These are phyloP conservation scores for Paramecium biaurelia DNA, from an alignment of 73 alveolate genomes.

Conservation along the genomic window DNA sequence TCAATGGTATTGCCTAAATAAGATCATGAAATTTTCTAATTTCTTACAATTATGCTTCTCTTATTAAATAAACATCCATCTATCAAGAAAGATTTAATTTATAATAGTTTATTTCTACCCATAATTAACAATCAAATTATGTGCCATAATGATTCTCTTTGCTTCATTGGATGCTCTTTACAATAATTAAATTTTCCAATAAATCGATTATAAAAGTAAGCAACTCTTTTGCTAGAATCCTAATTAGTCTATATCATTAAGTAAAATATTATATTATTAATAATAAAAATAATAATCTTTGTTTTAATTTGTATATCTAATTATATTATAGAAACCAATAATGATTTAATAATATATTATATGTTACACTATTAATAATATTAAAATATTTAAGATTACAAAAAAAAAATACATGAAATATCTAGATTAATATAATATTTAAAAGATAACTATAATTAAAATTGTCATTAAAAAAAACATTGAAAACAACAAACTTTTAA, in stretches of 20 bases:
- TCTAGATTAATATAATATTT: not conserved
- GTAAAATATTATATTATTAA: not conserved
- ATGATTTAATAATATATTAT: not conserved
- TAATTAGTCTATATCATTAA: slow-evolving; percentile 8
- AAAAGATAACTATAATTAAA: not conserved
- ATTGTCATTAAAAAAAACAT: not conserved
- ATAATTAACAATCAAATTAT: slow-evolving; percentile 85
- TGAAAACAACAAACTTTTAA: not conserved
- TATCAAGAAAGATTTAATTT: not conserved
- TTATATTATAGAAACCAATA: too few species aligned
- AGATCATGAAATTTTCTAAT: slow-evolving; percentile 63
- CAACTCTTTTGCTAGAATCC: slow-evolving; percentile 73
- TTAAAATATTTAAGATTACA: not conserved
- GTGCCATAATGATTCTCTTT: slow-evolving; percentile 93
- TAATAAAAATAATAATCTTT: not conserved
- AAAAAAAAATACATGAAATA: not conserved
- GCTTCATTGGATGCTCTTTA: slow-evolving; percentile 98
- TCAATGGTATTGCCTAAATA: slow-evolving; percentile 43
- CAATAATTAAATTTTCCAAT: slow-evolving; percentile 95
- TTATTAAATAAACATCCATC: slow-evolving; percentile 31
- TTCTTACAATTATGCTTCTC: slow-evolving; percentile 66
- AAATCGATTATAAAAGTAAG: slow-evolving; percentile 92
- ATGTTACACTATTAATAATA: not conserved
- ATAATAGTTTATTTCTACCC: slow-evolving; percentile 57
- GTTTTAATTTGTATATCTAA: not conserved